These are phyloP conservation scores for Xerocomellus chrysenteron DNA, from an alignment of 768 basidiomycete genomes.

Conservation along the genomic window DNA sequence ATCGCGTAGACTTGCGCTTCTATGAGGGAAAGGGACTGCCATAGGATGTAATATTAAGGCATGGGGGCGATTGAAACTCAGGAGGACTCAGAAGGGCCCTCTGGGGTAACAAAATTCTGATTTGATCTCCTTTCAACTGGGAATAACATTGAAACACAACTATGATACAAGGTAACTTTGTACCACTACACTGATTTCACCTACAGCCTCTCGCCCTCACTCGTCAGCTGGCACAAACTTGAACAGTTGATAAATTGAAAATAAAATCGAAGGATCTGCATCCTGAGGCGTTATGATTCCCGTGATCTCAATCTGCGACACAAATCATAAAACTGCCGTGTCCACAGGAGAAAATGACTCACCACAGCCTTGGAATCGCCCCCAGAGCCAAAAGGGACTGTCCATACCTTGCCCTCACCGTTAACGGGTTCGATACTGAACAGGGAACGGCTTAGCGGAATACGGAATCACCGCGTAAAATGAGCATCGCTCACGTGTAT, in stretches of 20 bases:
- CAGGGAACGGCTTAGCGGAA: not conserved
- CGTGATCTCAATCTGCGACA: not conserved
- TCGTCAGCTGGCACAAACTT: not conserved
- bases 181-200: too few species aligned
- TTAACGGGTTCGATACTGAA: not conserved
- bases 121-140: too few species aligned
- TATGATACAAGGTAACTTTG: too few species aligned
- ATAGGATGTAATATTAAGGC: not conserved
- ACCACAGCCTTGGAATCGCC: not conserved
- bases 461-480: not conserved
- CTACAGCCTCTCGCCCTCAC: too few species aligned
- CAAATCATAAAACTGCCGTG: not conserved
- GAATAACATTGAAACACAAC: too few species aligned
- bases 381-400: not conserved
- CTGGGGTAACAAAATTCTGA: too few species aligned
- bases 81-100: too few species aligned
- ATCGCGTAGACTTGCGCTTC: conserved; percentile 11
- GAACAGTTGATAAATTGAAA: not conserved
- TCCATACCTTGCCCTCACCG: not conserved
- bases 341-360: not conserved
- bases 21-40: too few species aligned
- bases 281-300: not conserved
- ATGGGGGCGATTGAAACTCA: not conserved
- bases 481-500: not conserved
- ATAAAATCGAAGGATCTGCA: not conserved